Conservation (phyloP, 805 yeast species). For the Candida argentea region DNA sequence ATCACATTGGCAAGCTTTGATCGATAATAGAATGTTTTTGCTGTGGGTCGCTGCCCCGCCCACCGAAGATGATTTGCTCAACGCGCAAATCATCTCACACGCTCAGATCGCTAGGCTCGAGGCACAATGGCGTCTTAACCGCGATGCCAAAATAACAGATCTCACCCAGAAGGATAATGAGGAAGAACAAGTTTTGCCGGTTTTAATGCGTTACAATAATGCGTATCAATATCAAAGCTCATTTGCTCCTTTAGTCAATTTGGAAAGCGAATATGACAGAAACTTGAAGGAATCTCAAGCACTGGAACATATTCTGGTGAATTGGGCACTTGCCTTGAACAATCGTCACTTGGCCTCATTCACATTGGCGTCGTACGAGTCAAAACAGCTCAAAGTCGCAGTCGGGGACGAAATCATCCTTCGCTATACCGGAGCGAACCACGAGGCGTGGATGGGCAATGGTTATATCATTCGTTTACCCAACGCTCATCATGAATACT, state of each 20-base stretch:
- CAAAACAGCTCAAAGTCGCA: slow-evolving; percentile 55
- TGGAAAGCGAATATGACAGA: slow-evolving; percentile 75
- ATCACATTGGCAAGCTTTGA: slow-evolving; percentile 76
- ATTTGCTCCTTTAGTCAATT: slow-evolving; percentile 72
- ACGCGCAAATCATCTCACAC: slow-evolving; percentile 45
- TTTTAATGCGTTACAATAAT: slow-evolving; percentile 67
- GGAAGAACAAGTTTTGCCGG: slow-evolving; percentile 58
- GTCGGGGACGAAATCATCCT: slow-evolving; percentile 79
- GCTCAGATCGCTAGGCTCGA: slow-evolving; percentile 66
- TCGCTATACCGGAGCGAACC: slow-evolving; percentile 46
- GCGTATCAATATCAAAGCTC: slow-evolving; percentile 79
- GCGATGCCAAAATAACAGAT: slow-evolving; percentile 63
- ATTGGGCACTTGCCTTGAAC: slow-evolving; percentile 64
- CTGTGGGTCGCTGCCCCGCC: slow-evolving; percentile 78
- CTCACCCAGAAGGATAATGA: slow-evolving; percentile 38
- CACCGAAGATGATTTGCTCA: slow-evolving; percentile 48
- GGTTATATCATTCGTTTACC: slow-evolving; percentile 73
- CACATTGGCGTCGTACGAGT: slow-evolving; percentile 55
- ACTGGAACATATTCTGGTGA: slow-evolving; percentile 58
- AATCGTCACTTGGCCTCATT: slow-evolving; percentile 63
- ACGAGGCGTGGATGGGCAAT: slow-evolving; percentile 58
- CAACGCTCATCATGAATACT: slow-evolving; percentile 51
- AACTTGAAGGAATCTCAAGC: slow-evolving; percentile 68
- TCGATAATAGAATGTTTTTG: slow-evolving; percentile 67
- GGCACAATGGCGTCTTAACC: slow-evolving; percentile 69